These are phyloP conservation scores for Margaritispora aquatica DNA, from an alignment of 495 filamentous ascomycete species.

Conservation along the genomic window DNA sequence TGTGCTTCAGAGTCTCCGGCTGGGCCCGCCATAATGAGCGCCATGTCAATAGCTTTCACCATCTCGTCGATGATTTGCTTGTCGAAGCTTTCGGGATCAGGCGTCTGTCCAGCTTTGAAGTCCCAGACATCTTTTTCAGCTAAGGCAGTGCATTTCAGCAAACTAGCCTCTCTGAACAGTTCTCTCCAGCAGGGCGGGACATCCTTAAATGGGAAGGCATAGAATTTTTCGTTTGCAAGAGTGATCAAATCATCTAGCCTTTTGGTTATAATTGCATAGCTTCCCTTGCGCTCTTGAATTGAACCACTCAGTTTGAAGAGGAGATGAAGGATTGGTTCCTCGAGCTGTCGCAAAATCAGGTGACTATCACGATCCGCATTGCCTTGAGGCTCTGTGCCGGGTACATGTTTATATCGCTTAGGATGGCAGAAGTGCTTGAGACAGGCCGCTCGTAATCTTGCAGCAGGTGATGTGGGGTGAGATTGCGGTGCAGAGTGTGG, in stretches of 20 bases:
- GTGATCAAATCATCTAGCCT: conserved; percentile 38
- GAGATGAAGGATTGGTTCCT: conserved; percentile 3
- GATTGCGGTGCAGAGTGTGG: neutral
- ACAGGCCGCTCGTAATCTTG: neutral
- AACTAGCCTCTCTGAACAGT: conserved; percentile 71
- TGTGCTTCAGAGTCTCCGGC: conserved; percentile 38
- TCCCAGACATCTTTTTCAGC: conserved; percentile 24
- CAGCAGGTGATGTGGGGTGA: neutral
- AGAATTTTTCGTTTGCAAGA: conserved; percentile 53
- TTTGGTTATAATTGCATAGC: conserved; percentile 16
- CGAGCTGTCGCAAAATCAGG: neutral
- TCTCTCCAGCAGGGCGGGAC: conserved; percentile 70
- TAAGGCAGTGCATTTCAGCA: conserved; percentile 50
- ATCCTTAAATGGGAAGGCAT: conserved; percentile 68
- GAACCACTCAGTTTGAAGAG: neutral
- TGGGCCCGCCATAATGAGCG: conserved; percentile 75
- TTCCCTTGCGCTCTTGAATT: conserved; percentile 4
- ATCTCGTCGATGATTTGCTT: conserved; percentile 13
- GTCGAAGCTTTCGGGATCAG: neutral
- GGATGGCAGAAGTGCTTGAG: neutral
- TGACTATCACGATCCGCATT: neutral
- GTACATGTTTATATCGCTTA: neutral
- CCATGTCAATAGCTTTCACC: conserved; percentile 64
- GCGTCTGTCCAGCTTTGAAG: neutral
- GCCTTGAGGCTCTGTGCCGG: neutral